phyloP scores from a whole-genome alignment of 805 yeast species.

The Grigorovia jiainica region DNA sequence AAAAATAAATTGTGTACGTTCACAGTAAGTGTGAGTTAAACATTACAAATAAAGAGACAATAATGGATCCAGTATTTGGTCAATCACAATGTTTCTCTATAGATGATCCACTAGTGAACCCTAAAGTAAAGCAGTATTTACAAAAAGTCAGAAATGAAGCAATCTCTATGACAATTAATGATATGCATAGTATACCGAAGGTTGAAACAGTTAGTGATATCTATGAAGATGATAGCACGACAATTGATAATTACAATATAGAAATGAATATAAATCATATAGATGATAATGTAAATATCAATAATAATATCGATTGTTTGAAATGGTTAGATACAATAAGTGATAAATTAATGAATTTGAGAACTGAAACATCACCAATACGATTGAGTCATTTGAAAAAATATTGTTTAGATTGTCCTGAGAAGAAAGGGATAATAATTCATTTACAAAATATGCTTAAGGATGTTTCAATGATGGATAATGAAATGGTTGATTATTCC shows the following conservation, averaged over 20 bases:
- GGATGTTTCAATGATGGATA: constrained; percentile 4
- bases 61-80: constrained; percentile 23
- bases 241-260: too few species aligned
- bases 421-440: constrained; percentile 7
- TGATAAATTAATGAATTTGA: constrained; percentile 9
- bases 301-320: neutral
- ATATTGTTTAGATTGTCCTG: neutral
- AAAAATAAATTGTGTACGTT: too few species aligned
- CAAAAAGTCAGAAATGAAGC: constrained; percentile 23
- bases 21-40: too few species aligned
- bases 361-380: neutral
- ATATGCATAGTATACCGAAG: neutral
- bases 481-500: constrained; percentile 13
- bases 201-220: neutral
- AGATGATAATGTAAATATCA: neutral
- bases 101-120: constrained; percentile 18
- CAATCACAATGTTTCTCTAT: constrained; percentile 23
- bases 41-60: neutral
- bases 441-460: constrained; percentile 14
- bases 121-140: constrained; percentile 19
- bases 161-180: constrained; percentile 9
- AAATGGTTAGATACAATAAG: constrained; percentile 6
- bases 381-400: neutral
- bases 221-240: neutral
- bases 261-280: too few species aligned